Conservation (phyloP, 2,329 filamentous ascomycete genomes). For the Trichoderma koningiopsis region DNA sequence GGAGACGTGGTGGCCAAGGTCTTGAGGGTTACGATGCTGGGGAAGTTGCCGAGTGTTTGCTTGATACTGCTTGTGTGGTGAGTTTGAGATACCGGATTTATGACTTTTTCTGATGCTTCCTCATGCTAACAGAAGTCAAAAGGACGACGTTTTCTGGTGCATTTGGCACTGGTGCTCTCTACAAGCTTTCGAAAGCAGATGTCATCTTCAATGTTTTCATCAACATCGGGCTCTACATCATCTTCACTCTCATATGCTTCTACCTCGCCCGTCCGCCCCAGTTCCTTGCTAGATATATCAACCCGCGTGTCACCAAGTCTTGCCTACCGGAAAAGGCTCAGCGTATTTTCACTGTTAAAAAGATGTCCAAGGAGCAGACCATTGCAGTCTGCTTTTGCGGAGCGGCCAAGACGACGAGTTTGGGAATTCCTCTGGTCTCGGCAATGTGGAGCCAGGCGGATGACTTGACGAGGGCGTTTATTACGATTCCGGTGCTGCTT, state of each 20-base stretch:
- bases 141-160: conserved; percentile 70
- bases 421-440: conserved; percentile 68
- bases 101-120: no score
- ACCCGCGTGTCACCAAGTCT: conserved; percentile 40
- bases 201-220: conserved; percentile 69
- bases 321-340: conserved; percentile 34
- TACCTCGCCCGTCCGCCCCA: conserved; percentile 49
- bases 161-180: conserved; percentile 65
- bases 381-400: conserved; percentile 74
- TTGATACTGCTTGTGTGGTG: conserved; percentile 53
- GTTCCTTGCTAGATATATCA: conserved; percentile 38
- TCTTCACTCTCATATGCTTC: conserved; percentile 66
- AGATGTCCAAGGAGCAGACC: conserved; percentile 61
- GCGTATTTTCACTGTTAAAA: conserved; percentile 49
- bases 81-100: conserved; percentile 26
- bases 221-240: conserved; percentile 62
- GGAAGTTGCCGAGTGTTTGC: conserved; percentile 52
- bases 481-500: conserved; percentile 65
- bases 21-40: conserved; percentile 56
- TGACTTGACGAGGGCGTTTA: conserved; percentile 56
- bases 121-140: background rate
- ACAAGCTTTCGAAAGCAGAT: conserved; percentile 58
- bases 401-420: conserved; percentile 70
- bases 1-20: conserved; percentile 55
- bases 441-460: conserved; percentile 66